These are phyloP conservation scores for Daldinia eschscholtzii DNA, from an alignment of 2,329 filamentous ascomycete species.

Conservation along the genomic window DNA sequence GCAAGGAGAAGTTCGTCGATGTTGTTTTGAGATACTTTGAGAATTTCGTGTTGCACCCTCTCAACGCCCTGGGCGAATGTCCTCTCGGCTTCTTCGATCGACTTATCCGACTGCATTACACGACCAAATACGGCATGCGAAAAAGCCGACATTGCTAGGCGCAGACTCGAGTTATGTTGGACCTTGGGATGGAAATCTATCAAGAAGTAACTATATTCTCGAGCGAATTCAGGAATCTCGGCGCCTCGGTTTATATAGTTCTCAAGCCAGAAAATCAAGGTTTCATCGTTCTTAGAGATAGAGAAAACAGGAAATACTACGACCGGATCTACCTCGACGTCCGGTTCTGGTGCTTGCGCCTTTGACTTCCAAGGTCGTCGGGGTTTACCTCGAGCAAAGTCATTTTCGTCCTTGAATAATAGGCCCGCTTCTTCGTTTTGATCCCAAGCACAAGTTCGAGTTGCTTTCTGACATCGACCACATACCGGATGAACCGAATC, in stretches of 20 bases:
- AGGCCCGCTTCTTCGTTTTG: slow-evolving; percentile 27
- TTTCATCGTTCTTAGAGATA: background rate
- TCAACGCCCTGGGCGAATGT: slow-evolving; percentile 19
- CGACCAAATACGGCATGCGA: slow-evolving; percentile 23
- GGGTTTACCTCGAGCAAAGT: slow-evolving; percentile 32
- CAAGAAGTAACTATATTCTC: slow-evolving; percentile 21
- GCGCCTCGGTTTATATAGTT: slow-evolving; percentile 22
- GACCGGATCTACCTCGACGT: too few species aligned
- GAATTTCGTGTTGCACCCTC: slow-evolving; percentile 8
- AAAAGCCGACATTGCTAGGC: slow-evolving; percentile 20
- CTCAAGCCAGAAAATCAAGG: slow-evolving; percentile 27
- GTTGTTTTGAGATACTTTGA: slow-evolving; percentile 20
- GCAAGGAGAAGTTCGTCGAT: slow-evolving; percentile 31
- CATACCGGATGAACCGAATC: slow-evolving; percentile 31
- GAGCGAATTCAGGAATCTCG: slow-evolving; percentile 31
- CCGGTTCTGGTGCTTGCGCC: background rate
- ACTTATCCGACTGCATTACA: slow-evolving; percentile 13
- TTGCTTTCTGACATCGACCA: slow-evolving; percentile 34
- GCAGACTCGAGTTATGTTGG: slow-evolving; percentile 23
- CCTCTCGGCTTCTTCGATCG: slow-evolving; percentile 16
- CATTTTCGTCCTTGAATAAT: slow-evolving; percentile 32
- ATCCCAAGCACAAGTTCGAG: slow-evolving; percentile 26
- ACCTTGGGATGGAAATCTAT: slow-evolving; percentile 8
- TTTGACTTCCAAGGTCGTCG: slow-evolving; percentile 30
- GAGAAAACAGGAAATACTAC: background rate